Conservation (phyloP, 1,284 basidiomycete genomes). For the Ceraceosorus guamensis region DNA sequence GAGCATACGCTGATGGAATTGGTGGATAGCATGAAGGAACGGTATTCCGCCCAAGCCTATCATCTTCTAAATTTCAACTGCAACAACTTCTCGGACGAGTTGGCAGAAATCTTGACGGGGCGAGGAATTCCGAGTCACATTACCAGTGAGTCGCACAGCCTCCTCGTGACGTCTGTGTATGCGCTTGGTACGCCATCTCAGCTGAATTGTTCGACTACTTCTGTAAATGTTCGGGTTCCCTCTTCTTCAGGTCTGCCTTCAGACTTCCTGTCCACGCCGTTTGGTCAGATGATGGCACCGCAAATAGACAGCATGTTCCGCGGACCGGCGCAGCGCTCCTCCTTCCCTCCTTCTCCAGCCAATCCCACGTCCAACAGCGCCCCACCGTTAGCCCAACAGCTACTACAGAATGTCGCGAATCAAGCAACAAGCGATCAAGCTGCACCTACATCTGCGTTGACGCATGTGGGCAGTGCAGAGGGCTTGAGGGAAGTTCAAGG, state of each 20-base stretch:
- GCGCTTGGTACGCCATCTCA: neutral
- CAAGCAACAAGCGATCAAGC: no score
- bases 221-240: neutral
- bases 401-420: neutral
- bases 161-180: no score
- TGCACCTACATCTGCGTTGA: no score
- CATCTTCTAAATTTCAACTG: slow-evolving; percentile 64
- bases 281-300: slow-evolving; percentile 74
- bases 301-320: slow-evolving; percentile 61
- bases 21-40: slow-evolving; percentile 62
- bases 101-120: slow-evolving; percentile 44
- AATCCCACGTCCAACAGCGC: neutral
- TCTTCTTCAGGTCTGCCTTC: slow-evolving; percentile 53
- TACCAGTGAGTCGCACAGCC: neutral
- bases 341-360: neutral
- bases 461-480: no score
- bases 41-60: slow-evolving; percentile 69
- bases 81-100: slow-evolving; percentile 67
- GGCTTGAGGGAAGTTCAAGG: no score
- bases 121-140: slow-evolving; percentile 42
- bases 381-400: neutral
- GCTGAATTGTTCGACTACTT: neutral
- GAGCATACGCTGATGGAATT: slow-evolving; percentile 76
- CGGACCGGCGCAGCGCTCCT: slow-evolving; percentile 1
- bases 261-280: slow-evolving; percentile 82